Conservation (phyloP, 1,284 basidiomycete species). For the Sporisorium exsertum region DNA sequence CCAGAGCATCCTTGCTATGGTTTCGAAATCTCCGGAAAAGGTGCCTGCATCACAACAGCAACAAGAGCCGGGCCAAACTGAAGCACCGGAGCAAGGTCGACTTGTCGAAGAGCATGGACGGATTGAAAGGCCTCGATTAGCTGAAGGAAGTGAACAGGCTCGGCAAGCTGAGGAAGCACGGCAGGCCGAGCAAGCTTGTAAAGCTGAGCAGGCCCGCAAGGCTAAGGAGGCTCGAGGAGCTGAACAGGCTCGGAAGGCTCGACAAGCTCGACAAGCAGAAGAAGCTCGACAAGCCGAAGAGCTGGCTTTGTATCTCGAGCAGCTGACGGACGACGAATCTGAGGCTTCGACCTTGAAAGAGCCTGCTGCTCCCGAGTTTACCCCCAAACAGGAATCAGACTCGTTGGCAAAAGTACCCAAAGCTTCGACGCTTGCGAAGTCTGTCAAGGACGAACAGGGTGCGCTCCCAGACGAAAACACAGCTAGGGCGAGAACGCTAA, state of each 20-base stretch:
- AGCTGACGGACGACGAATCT: conserved; percentile 10
- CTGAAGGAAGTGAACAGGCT: not conserved
- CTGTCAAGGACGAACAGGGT: too few relatives aligned
- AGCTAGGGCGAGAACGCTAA: not conserved
- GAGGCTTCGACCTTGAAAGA: not conserved
- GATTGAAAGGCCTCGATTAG: not conserved
- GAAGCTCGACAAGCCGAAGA: conserved; percentile 29
- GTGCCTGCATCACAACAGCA: not conserved
- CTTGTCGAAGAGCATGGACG: not conserved
- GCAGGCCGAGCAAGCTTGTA: not conserved
- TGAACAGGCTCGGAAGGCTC: not conserved
- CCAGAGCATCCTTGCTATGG: not conserved
- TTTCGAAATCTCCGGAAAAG: conserved; percentile 1
- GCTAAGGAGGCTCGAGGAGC: conserved; percentile 18
- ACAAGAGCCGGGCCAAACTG: not conserved
- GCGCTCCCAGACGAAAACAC: conserved; percentile 4
- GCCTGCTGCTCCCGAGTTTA: not conserved
- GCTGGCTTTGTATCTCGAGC: conserved; percentile 16
- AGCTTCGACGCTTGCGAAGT: too few relatives aligned
- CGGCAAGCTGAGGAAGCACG: not conserved
- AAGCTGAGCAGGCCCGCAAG: not conserved
- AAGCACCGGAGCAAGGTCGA: not conserved
- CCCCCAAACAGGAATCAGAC: not conserved
- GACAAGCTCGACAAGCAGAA: not conserved
- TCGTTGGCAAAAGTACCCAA: not conserved